Percentiles rank a stretch among this genome's conserved stretches.
These are phyloP conservation scores for Pelargonium australe DNA, from an alignment of 441 rosid genomes.

Conservation along the genomic window DNA sequence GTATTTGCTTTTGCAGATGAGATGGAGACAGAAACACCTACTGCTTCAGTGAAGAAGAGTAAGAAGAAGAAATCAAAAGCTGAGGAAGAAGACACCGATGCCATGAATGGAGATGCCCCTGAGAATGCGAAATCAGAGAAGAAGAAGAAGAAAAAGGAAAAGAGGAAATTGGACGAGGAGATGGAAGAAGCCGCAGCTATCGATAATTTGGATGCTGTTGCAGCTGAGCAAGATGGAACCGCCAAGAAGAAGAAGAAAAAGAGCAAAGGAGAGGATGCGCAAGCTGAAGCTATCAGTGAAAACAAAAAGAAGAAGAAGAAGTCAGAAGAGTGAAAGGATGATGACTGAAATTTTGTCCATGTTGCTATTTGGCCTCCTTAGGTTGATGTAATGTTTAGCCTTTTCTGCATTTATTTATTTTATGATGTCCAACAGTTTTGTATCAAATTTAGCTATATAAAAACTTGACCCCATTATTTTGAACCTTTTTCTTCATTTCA, in stretches of 20 bases:
- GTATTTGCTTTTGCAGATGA: conserved; percentile 23
- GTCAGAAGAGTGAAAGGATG: background rate
- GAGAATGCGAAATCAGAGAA: conserved; percentile 49
- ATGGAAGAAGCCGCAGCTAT: conserved; percentile 40
- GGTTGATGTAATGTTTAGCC: background rate
- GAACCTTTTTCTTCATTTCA: no score
- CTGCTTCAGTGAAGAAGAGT: conserved; percentile 54
- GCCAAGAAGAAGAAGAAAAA: conserved; percentile 34
- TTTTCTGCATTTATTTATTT: background rate
- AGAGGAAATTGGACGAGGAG: conserved; percentile 41
- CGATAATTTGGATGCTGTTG: conserved; percentile 35
- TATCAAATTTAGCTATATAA: background rate
- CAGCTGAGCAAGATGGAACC: conserved; percentile 34
- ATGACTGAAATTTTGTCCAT: background rate
- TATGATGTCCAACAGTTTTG: background rate
- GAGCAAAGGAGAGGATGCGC: conserved; percentile 23
- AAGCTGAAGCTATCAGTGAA: background rate
- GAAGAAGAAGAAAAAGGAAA: conserved; percentile 48
- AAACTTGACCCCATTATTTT: background rate
- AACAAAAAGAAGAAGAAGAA: background rate
- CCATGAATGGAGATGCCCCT: conserved; percentile 33
- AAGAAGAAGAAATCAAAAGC: conserved; percentile 66
- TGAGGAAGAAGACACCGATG: conserved; percentile 29
- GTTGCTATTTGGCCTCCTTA: background rate
- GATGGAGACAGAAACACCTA: conserved; percentile 39